These are phyloP conservation scores for Trypanosoma theileri DNA, from an alignment of 208 protist species.

Conservation along the genomic window DNA sequence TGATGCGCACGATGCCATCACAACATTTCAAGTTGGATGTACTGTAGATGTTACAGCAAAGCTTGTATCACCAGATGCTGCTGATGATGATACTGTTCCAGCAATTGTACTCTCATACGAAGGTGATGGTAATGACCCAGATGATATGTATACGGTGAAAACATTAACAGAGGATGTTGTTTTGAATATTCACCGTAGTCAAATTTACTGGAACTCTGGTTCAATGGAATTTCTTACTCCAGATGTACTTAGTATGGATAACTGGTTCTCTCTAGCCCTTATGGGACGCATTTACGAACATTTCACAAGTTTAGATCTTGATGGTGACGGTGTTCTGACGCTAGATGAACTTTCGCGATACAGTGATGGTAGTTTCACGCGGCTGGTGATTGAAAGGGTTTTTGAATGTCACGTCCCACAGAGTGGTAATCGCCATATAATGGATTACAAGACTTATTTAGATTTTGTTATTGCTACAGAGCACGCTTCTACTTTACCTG, in stretches of 20 bases:
- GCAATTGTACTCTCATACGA: constrained; percentile 65
- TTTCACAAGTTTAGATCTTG: constrained; percentile 80
- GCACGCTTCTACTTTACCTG: constrained; percentile 73
- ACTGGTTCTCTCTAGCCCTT: constrained; percentile 88
- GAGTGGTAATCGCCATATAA: constrained; percentile 64
- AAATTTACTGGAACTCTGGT: constrained; percentile 79
- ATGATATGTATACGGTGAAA: constrained; percentile 74
- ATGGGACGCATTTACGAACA: constrained; percentile 90
- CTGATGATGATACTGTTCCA: constrained; percentile 66
- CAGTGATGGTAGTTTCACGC: constrained; percentile 82
- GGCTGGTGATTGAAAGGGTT: constrained; percentile 76
- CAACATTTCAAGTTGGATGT: constrained; percentile 64
- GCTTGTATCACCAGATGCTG: constrained; percentile 32
- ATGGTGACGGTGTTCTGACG: constrained; percentile 85
- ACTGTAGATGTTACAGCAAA: constrained; percentile 69
- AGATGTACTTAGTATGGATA: constrained; percentile 76
- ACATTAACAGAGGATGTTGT: constrained; percentile 34
- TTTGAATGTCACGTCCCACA: constrained; percentile 90
- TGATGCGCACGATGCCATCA: constrained; percentile 71
- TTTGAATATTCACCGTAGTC: constrained; percentile 44
- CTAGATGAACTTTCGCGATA: constrained; percentile 76
- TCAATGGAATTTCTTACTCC: constrained; percentile 61
- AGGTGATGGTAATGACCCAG: constrained; percentile 47
- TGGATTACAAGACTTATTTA: constrained; percentile 93
- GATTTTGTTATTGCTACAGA: constrained; percentile 93